Percentiles rank a stretch among this genome's conserved stretches.
Evolutionary conservation across 495 filamentous ascomycete species (phyloP).

Genomic region (Neurospora sp.): DNA sequence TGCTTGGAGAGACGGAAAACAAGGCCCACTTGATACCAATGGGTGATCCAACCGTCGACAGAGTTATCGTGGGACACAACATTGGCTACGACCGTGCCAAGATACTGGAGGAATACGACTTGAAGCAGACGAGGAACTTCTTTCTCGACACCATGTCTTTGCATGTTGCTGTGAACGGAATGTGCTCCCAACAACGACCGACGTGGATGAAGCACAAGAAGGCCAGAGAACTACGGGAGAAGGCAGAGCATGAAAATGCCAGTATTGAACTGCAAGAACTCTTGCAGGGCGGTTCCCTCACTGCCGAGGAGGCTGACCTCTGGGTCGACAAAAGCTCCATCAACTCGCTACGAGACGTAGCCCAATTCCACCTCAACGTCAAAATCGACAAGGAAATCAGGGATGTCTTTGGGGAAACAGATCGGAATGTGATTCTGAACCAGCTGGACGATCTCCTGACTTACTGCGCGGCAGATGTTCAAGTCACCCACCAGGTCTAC

Average conservation of each 20-base stretch:
- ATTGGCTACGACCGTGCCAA: conserved; percentile 91
- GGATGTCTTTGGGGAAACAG: conserved; percentile 78
- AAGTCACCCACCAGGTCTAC: conserved; percentile 85
- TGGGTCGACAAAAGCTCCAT: conserved; percentile 93
- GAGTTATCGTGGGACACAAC: conserved; percentile 88
- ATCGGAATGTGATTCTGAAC: conserved; percentile 53
- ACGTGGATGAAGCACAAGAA: conserved; percentile 97
- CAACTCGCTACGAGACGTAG: conserved; percentile 92
- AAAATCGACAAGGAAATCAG: conserved; percentile 84
- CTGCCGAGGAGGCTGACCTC: conserved; percentile 82
- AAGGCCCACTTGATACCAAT: conserved; percentile 77
- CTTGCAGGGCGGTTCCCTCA: conserved; percentile 53
- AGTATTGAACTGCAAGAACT: conserved; percentile 61
- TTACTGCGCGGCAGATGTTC: conserved; percentile 94
- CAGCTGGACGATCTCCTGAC: conserved; percentile 76
- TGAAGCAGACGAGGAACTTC: conserved; percentile 70
- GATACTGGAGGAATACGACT: conserved; percentile 78
- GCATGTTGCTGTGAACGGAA: conserved; percentile 95
- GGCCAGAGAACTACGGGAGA: conserved; percentile 71
- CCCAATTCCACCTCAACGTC: conserved; percentile 88
- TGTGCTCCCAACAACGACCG: conserved; percentile 94
- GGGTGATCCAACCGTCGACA: conserved; percentile 56
- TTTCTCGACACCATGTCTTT: conserved; percentile 98
- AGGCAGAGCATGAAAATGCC: conserved; percentile 60
- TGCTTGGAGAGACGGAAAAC: conserved; percentile 70